Base-by-base conservation (phyloP, 2,329 filamentous ascomycete species). In the Colletotrichum liaoningense region DNA sequence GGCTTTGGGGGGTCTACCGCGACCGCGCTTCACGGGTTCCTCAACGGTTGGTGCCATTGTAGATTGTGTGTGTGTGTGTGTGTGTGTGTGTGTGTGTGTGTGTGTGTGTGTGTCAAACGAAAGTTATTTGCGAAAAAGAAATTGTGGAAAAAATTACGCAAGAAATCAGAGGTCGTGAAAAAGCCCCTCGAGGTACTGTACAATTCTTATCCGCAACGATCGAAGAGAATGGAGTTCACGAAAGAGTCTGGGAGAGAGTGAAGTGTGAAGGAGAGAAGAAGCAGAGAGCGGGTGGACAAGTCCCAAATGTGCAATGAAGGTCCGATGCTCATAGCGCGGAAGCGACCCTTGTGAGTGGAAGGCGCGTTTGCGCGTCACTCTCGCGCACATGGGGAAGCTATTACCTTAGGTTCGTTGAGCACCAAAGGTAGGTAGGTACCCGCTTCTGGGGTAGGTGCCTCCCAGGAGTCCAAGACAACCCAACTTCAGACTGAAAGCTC, bases 1-100 rank as follows among this genome's bases (percentile, higher is more conserved):
- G 65, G 81, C 82, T 77, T 85, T 84, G 63, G 81, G 80, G 16
- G 82, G 81, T 22, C 83, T 80, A 38, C 83, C 83, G 56, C 83
- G 83, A 52, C 82, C 82, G 70, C 81, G 80, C 76, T 83, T 83
- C 59, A 75, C 64, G 42, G 75, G 63, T n/a, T 57, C 73, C 16
- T 72, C 66, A 26, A 57, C 64, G 14, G 73, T 70, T 57, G 76
- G 70, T 35, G 76, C 74, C 76, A 77, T 77, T n/a, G 22, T 67
- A 14, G 26, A 54, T 26, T 12, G 22, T 49, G 38, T 57, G 46
- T 57, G 33, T 49, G 38, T 57, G 46, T 57, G 33, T 14, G 33
- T 49, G 38, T 57, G 46, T 57, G 33, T 14, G 33, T 49, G 38
- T 57, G 46, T 57, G 33, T 14, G 33, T 49, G 38, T 12, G 22